Evolutionary conservation across 108 stramenopile species (phyloP).

Genomic region (Cyclotella sp.): DNA sequence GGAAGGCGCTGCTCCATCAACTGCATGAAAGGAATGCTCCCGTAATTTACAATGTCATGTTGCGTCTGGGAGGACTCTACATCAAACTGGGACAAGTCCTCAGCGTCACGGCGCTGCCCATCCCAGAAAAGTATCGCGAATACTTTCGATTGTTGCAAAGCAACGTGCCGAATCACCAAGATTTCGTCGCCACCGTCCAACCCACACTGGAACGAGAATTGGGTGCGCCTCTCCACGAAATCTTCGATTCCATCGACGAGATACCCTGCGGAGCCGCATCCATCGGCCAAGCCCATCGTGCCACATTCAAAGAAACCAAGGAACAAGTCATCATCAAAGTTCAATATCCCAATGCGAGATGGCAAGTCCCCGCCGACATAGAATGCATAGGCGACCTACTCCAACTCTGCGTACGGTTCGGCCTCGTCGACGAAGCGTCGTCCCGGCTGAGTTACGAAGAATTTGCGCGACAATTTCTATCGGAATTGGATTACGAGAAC

Average conservation of each 20-base stretch:
- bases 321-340: slow-evolving; percentile 91
- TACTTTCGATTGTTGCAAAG: slow-evolving; percentile 79
- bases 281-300: slow-evolving; percentile 93
- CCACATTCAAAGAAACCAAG: slow-evolving; percentile 45
- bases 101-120: slow-evolving; percentile 75
- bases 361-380: slow-evolving; percentile 85
- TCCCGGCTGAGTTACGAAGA: slow-evolving; percentile 67
- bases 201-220: slow-evolving; percentile 71
- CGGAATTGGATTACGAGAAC: slow-evolving; percentile 70
- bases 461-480: slow-evolving; percentile 75
- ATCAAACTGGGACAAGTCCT: slow-evolving; percentile 94
- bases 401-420: slow-evolving; percentile 70
- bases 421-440: slow-evolving; percentile 66
- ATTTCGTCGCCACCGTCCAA: slow-evolving; percentile 70
- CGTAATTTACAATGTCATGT: slow-evolving; percentile 66
- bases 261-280: slow-evolving; percentile 90
- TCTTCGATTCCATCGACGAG: slow-evolving; percentile 82
- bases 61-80: slow-evolving; percentile 89
- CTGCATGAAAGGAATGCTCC: slow-evolving; percentile 74
- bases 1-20: slow-evolving; percentile 30
- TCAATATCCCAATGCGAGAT: slow-evolving; percentile 88
- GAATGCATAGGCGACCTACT: slow-evolving; percentile 77
- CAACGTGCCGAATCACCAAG: slow-evolving; percentile 75
- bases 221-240: slow-evolving; percentile 61
- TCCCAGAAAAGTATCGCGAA: slow-evolving; percentile 69